Conservation (phyloP, 441 rosid genomes). For the Pelargonium fulgidum region DNA sequence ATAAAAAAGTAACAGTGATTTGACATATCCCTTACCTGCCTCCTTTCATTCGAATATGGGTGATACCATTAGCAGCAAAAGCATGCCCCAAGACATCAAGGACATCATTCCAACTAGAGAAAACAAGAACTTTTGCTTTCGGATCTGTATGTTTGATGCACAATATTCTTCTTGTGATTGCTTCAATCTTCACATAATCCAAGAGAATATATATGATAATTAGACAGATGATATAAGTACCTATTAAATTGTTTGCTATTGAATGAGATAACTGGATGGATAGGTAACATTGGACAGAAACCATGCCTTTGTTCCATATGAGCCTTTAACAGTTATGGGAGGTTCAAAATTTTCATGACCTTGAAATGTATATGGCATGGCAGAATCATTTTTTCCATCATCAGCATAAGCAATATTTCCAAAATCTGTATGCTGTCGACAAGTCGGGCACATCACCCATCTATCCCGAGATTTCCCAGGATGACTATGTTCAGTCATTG, state of each 20-base stretch:
- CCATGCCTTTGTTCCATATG: conserved; percentile 92
- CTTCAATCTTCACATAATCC: conserved; percentile 61
- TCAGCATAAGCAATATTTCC: conserved; percentile 76
- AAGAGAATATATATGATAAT: conserved; percentile 14
- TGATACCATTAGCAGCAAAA: conserved; percentile 55
- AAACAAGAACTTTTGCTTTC: conserved; percentile 80
- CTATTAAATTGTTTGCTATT: background rate
- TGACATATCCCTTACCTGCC: conserved; percentile 53
- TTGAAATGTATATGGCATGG: conserved; percentile 29
- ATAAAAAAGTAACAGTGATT: background rate
- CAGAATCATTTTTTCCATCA: conserved; percentile 47
- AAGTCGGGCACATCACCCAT: conserved; percentile 94
- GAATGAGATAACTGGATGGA: background rate
- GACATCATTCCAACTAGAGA: conserved; percentile 98
- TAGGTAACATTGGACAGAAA: conserved; percentile 6
- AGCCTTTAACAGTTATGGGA: conserved; percentile 67
- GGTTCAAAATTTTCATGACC: conserved; percentile 44
- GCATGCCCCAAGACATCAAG: conserved; percentile 95
- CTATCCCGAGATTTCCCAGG: conserved; percentile 38
- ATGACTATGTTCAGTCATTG: conserved; percentile 63
- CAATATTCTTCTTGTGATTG: conserved; percentile 77
- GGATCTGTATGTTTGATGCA: conserved; percentile 77
- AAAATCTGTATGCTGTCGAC: conserved; percentile 85
- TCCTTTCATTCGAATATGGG: conserved; percentile 83
- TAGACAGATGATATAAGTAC: background rate